Evolutionary conservation across 257 asterid genomes (phyloP), one percentile per base, ranked within the genome.

Genomic region (Haberlea rhodopensis): DNA sequence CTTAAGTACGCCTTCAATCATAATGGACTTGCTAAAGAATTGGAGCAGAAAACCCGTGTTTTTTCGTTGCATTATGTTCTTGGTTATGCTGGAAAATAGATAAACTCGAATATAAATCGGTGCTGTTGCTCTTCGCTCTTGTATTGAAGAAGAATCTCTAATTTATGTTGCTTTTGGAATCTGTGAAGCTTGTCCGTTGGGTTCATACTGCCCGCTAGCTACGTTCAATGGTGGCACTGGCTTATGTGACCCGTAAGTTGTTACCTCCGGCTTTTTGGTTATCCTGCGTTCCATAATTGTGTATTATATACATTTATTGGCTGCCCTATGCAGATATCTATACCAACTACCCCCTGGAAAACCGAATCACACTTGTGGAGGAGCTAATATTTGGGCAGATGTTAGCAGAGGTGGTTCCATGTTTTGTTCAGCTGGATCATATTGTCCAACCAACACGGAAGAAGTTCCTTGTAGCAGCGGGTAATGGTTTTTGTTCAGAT

Each of bases 311-410:
- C n/a, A 49, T 22, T 52, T 32, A 62, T 24, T 43, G 60, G 34
- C 60, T 19, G 61, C 16, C 29, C 26, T 29, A 16, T 76, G 74
- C 84, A 92, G 98, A 71, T 92, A 92, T 67, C 60, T 62, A 65
- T 92, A 92, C 79, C 96, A 87, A 60, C 65, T 87, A 37, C 96
- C 96, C 34, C 76, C 84, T 13, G 89, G 85, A 20, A 76, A 71
- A 55, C 60, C 51, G 8, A 59, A 80, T 74, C 97, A 92, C 68
- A 82, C 84, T 11, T 92, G 98, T 77, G 98, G 98, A 59, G 97
- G 96, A 63, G 98, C 98, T 64, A 80, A 92, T 75, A 54, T 77
- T 25, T 92, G 98, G 98, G 85, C 97, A 48, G 97, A 89, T 77
- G 88, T 85, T 25, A 62, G 84, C 73, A 76, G 89, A 68, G 81